Evolutionary conservation across 1,139 yeast species (phyloP), one percentile per base, ranked within the genome.

Genomic region (Hansenula lynferdii): DNA sequence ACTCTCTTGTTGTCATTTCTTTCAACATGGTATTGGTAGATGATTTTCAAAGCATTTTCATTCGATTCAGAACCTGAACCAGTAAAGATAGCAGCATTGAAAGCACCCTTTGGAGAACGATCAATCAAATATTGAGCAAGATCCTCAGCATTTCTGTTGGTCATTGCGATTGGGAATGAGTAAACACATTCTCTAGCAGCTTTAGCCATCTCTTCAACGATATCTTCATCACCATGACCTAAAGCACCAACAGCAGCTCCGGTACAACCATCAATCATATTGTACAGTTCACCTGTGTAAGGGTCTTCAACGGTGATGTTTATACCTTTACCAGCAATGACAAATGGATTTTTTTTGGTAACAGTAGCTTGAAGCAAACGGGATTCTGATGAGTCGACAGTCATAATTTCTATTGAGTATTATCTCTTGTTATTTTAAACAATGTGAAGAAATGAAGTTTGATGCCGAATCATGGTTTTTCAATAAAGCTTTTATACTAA

Each of bases 231-330:
- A 34, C 71, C 71, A 66, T 76, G 79, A 15, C 82, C 82, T 37
- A 77, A 61, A 2, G 81, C 73, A 24, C 76, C 76, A 30, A 77
- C 84, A 24, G 84, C 83, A 7, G 84, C 84, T 46, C 84, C 84
- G n/a, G 82, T 72, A 49, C 68, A 60, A 28, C 73, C 80, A 53
- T 78, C 84, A 31, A 75, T 57, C 15, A 75, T 44, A 18, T 58
- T 63, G 26, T 53, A 61, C 37, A 56, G 53, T 38, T 65, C 65
- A 31, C 70, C 70, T 26, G 78, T 72, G 28, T 58, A 56, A 32
- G 74, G 68, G 47, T 76, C 77, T 49, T 62, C 69, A 23, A 72
- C 59, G n/a, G 69, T 67, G 44, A 77, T 58, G 51, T 61, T 60
- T 44, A 66, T 57, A 19, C 83, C 83, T 31, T 69, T 62, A 29